Percentiles rank a stretch among this genome's conserved stretches.
These are phyloP conservation scores for Ramalina peruviana DNA, from an alignment of 495 filamentous ascomycete species.

Conservation along the genomic window DNA sequence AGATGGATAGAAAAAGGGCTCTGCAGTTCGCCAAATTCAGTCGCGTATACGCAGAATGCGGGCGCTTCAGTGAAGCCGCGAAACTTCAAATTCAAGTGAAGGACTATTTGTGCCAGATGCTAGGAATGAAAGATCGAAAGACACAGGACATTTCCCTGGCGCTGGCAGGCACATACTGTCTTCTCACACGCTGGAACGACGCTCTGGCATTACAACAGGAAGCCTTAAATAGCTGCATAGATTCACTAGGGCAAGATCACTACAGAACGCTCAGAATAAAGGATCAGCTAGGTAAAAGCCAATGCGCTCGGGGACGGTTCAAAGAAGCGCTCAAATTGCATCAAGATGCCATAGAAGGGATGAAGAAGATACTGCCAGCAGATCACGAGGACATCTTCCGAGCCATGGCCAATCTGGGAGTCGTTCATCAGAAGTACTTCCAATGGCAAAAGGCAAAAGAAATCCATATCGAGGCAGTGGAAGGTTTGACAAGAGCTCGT, in stretches of 20 bases:
- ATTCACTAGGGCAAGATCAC: conserved; percentile 12
- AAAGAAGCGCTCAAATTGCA: conserved; percentile 19
- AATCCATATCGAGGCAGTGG: conserved; percentile 16
- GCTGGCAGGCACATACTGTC: conserved; percentile 15
- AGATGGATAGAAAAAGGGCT: conserved; percentile 4
- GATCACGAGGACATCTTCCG: conserved; percentile 18
- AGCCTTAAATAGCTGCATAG: conserved; percentile 15
- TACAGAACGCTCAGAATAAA: conserved; percentile 17
- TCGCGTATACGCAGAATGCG: conserved; percentile 21
- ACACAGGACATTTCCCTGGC: conserved; percentile 13
- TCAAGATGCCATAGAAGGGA: conserved; percentile 11
- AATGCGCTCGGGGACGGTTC: conserved; percentile 17
- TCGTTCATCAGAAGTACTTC: conserved; percentile 10
- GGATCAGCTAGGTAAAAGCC: conserved; percentile 12
- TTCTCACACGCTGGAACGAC: conserved; percentile 6
- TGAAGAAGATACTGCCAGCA: conserved; percentile 12
- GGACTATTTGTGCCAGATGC: conserved; percentile 5
- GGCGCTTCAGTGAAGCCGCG: conserved; percentile 18
- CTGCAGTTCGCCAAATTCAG: conserved; percentile 22
- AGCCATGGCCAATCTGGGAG: conserved; percentile 18
- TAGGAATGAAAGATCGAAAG: conserved; percentile 12
- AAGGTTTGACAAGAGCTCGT: conserved; percentile 18
- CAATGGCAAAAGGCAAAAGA: conserved; percentile 13
- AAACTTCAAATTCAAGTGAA: conserved; percentile 15
- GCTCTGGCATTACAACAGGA: conserved; percentile 12